These are phyloP conservation scores for Cyclocybe aegerita DNA, from an alignment of 768 basidiomycete genomes.

Conservation along the genomic window DNA sequence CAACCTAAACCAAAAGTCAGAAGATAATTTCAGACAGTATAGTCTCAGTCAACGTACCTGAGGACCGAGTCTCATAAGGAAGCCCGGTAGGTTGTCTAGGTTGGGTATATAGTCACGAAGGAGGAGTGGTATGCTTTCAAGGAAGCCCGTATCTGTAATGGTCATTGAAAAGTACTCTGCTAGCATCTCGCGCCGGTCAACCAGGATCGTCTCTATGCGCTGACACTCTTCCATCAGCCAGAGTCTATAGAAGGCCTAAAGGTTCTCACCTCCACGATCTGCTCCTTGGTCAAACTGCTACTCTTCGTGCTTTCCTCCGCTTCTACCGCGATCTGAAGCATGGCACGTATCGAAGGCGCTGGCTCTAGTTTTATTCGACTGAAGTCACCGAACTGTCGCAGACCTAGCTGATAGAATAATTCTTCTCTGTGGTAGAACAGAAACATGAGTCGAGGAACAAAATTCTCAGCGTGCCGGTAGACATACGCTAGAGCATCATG, in stretches of 20 bases:
- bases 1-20: slow-evolving; percentile 52
- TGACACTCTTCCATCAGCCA: slow-evolving; percentile 22
- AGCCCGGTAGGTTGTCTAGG: slow-evolving; percentile 84
- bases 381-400: slow-evolving; percentile 89
- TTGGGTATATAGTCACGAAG: slow-evolving; percentile 89
- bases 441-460: background rate
- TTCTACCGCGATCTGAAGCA: slow-evolving; percentile 80
- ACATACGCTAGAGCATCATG: slow-evolving; percentile 82
- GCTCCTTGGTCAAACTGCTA: slow-evolving; percentile 52
- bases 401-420: slow-evolving; percentile 90
- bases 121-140: slow-evolving; percentile 82
- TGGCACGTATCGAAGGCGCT: slow-evolving; percentile 65
- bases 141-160: slow-evolving; percentile 62
- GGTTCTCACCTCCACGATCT: slow-evolving; percentile 68
- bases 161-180: slow-evolving; percentile 86
- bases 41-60: slow-evolving; percentile 48
- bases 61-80: slow-evolving; percentile 91
- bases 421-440: slow-evolving; percentile 63
- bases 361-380: slow-evolving; percentile 80
- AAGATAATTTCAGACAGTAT: background rate
- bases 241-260: background rate
- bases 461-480: background rate
- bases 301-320: slow-evolving; percentile 58
- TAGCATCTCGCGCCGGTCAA: slow-evolving; percentile 76
- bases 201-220: slow-evolving; percentile 65